Percentiles rank a stretch among this genome's conserved stretches.
Evolutionary conservation across 768 basidiomycete species (phyloP).

Genomic region (Lactarius sanguifluus): DNA sequence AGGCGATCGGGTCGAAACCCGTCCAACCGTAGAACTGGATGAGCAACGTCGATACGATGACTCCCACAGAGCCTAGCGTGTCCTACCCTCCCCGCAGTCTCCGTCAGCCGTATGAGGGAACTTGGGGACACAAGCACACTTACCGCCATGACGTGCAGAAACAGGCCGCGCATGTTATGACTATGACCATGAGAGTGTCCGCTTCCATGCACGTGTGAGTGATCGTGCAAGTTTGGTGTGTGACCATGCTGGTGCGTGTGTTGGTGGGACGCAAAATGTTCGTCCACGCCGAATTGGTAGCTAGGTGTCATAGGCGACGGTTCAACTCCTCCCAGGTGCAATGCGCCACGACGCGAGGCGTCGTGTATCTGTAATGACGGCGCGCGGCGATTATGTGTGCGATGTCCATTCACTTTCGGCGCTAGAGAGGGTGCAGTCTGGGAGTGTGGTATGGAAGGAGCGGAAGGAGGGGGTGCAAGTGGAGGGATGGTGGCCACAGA

Average conservation of each 20-base stretch:
- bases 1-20: conserved; percentile 97
- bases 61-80: conserved; percentile 95
- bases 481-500: conserved; percentile 28
- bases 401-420: conserved; percentile 2
- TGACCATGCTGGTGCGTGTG: conserved; percentile 35
- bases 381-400: conserved; percentile 23
- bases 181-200: conserved; percentile 72
- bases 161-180: conserved; percentile 99
- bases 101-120: neutral
- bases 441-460: conserved; percentile 31
- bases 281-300: conserved; percentile 55
- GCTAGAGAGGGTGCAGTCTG: conserved; percentile 20
- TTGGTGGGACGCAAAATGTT: conserved; percentile 51
- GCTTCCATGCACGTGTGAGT: conserved; percentile 47
- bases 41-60: conserved; percentile 93
- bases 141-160: conserved; percentile 95
- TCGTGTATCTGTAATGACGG: conserved; percentile 27
- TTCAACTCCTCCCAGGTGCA: conserved; percentile 27
- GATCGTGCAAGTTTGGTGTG: conserved; percentile 49
- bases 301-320: conserved; percentile 64
- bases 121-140: neutral
- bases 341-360: conserved; percentile 7
- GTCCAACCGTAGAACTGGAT: conserved; percentile 98
- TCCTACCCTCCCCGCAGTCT: conserved; percentile 50
- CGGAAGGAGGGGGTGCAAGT: conserved; percentile 30